These are phyloP conservation scores for Nepenthes gracilis DNA, from an alignment of 148 eudicot species.

Conservation along the genomic window DNA sequence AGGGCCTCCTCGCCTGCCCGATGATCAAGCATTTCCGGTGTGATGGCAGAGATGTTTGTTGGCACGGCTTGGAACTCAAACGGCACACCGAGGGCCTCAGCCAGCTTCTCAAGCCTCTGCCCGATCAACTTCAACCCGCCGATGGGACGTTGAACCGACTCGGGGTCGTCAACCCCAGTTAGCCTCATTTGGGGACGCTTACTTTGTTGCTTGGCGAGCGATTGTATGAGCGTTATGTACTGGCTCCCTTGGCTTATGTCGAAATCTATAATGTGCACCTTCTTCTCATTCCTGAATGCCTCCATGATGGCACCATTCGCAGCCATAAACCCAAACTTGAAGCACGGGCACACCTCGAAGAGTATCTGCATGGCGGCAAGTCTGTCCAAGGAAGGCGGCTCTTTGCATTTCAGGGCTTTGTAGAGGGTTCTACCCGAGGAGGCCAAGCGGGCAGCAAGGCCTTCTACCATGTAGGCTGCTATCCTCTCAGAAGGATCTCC, in stretches of 20 bases:
- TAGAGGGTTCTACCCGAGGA: slow-evolving; percentile 74
- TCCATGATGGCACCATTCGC: slow-evolving; percentile 80
- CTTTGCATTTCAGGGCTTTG: slow-evolving; percentile 81
- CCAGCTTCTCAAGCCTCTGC: slow-evolving; percentile 45
- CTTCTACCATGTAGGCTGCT: slow-evolving; percentile 98
- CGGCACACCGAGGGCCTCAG: slow-evolving; percentile 35
- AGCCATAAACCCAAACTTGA: slow-evolving; percentile 84
- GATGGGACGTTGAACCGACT: slow-evolving; percentile 63
- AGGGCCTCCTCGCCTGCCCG: slow-evolving; percentile 42
- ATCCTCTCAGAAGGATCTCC: slow-evolving; percentile 87
- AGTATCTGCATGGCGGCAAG: slow-evolving; percentile 94
- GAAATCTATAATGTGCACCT: slow-evolving; percentile 70
- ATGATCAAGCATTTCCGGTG: slow-evolving; percentile 33
- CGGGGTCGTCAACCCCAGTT: slow-evolving; percentile 88
- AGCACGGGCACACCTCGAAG: slow-evolving; percentile 91
- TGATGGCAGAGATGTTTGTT: slow-evolving; percentile 36
- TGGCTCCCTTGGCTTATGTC: slow-evolving; percentile 91
- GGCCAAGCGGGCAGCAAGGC: slow-evolving; percentile 75
- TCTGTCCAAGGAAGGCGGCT: slow-evolving; percentile 59
- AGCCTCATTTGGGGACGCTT: slow-evolving; percentile 36
- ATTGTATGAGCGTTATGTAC: slow-evolving; percentile 62
- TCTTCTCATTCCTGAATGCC: slow-evolving; percentile 42
- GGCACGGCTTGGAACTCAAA: slow-evolving; percentile 65
- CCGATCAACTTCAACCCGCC: slow-evolving; percentile 74
- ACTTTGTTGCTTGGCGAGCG: slow-evolving; percentile 38